Evolutionary conservation across 306 rosid genomes (phyloP), one percentile per base, ranked within the genome.

Genomic region (Cotoneaster glaucophyllus): DNA sequence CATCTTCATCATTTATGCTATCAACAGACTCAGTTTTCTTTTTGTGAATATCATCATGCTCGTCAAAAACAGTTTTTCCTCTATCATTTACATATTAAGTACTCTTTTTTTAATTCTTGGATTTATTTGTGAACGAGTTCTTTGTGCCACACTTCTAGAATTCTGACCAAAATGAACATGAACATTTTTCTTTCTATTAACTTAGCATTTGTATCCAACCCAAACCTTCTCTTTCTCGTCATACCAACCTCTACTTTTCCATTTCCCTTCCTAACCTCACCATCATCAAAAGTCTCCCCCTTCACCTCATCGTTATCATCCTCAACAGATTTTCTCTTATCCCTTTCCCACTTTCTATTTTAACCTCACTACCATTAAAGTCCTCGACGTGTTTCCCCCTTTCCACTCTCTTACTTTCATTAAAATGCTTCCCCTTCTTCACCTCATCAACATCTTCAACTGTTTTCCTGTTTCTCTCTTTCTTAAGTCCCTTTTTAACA

Each of bases 91-190:
- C 88, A 3, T 17, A 34, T n/a, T 56, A 64, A 1, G 1, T 11
- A 59, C 59, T 57, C 17, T 9, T 54, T 13, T 74, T 48, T 21
- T 29, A 5, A 6, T 22, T 68, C 24, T 82, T 6, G 67, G 59
- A 48, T 3, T 25, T 56, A 19, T 77, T 56, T 44, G 77, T 1
- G 90, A 84, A 9, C 86, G 79, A 2, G 87, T 86, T 61, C 88
- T 34, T 11, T 45, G 56, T 0, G 88, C 84, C 11, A 69, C 77
- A 67, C 56, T 70, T 8, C 5, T 18, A 2, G 4, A 1, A 11
- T 31, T 31, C 17, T 43, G 62, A 43, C 19, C 63, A 50, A 11
- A 39, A 64, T 69, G 11, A 67, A 21, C 13, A 32, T 31, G 22
- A 66, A 29, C 61, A 32, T 67, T 67, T 67, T 67, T 26, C 4